These are phyloP conservation scores for Kentomonas sorsogonicus DNA, from an alignment of 208 protist genomes.

Conservation along the genomic window DNA sequence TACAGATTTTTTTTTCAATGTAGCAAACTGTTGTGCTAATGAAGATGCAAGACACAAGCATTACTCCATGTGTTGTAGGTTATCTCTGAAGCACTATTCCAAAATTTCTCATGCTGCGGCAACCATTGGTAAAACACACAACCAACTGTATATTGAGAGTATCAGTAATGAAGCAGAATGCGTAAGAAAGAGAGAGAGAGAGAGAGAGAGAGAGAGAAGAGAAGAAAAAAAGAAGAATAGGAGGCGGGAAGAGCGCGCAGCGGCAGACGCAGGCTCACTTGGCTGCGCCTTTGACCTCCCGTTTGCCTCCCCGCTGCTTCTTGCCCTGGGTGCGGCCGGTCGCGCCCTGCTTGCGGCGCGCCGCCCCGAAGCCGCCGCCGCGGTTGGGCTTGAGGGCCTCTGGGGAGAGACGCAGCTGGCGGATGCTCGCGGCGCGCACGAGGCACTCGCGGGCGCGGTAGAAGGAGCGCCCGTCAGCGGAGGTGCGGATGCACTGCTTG, in stretches of 20 bases:
- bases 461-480: conserved; percentile 54
- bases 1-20: background rate
- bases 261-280: background rate
- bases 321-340: background rate
- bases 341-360: too few species aligned
- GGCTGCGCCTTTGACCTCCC: background rate
- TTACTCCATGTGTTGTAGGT: too few species aligned
- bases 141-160: background rate
- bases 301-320: background rate
- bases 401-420: conserved; percentile 75
- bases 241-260: too few species aligned
- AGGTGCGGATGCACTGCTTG: conserved; percentile 66
- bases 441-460: conserved; percentile 64
- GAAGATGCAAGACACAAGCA: too few species aligned
- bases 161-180: background rate
- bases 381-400: conserved; percentile 31
- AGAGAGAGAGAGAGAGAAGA: conserved; percentile 13
- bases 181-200: background rate
- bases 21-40: too few species aligned
- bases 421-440: conserved; percentile 66
- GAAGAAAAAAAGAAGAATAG: background rate
- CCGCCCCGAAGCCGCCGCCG: too few species aligned
- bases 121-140: background rate
- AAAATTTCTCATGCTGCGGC: background rate
- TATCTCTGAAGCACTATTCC: background rate